These are phyloP conservation scores for Neostapfia colusana DNA, from an alignment of 176 grass and related monocot genomes.

Conservation along the genomic window DNA sequence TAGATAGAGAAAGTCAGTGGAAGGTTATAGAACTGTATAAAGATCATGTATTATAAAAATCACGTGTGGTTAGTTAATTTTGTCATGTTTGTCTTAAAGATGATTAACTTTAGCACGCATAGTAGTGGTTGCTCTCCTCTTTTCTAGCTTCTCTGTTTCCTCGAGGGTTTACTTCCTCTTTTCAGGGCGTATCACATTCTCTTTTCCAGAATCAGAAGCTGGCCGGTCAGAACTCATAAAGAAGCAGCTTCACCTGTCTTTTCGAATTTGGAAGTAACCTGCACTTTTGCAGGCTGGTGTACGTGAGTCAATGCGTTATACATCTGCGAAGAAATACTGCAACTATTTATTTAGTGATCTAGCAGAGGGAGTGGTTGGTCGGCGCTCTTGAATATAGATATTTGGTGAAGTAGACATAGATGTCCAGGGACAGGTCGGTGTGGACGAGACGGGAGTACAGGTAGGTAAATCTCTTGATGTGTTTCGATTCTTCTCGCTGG, in stretches of 20 bases:
- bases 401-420: not conserved
- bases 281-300: not conserved
- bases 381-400: not conserved
- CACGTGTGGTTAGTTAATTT: slow-evolving; percentile 7
- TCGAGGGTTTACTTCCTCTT: not conserved
- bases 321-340: no score
- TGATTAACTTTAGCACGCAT: slow-evolving; percentile 23
- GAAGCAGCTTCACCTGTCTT: not conserved
- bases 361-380: not conserved
- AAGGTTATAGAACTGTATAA: not conserved
- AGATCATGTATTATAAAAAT: not conserved
- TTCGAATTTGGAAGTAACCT: not conserved
- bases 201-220: not conserved
- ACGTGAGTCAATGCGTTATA: not conserved
- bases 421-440: not conserved
- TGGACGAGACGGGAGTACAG: slow-evolving; percentile 8
- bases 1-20: not conserved
- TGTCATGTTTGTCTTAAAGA: slow-evolving; percentile 4
- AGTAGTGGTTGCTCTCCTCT: slow-evolving; percentile 7
- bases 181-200: not conserved
- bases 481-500: not conserved
- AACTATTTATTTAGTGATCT: not conserved
- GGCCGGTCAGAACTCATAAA: not conserved
- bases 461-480: not conserved
- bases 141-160: slow-evolving; percentile 27